These are phyloP conservation scores for Candida golubevii DNA, from an alignment of 805 yeast species.

Conservation along the genomic window DNA sequence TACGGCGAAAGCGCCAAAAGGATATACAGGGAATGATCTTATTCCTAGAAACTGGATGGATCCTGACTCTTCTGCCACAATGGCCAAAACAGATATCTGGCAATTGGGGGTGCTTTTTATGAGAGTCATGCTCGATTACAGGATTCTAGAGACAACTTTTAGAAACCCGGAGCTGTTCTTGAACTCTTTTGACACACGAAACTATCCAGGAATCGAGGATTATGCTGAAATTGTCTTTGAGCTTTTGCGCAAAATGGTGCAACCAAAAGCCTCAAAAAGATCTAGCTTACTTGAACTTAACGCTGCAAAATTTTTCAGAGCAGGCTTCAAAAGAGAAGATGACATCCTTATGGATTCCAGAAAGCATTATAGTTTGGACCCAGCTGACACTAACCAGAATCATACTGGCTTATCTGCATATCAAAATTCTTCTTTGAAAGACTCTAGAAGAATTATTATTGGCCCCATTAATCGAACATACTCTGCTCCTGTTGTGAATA, in stretches of 20 bases:
- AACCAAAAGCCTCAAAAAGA: slow-evolving; percentile 60
- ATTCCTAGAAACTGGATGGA: slow-evolving; percentile 60
- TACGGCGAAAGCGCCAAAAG: neutral
- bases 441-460: slow-evolving; percentile 10
- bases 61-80: slow-evolving; percentile 56
- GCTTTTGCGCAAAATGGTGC: slow-evolving; percentile 63
- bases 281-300: slow-evolving; percentile 81
- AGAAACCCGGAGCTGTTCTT: slow-evolving; percentile 42
- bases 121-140: slow-evolving; percentile 41
- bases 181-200: slow-evolving; percentile 20
- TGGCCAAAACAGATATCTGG: slow-evolving; percentile 91
- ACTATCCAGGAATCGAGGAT: slow-evolving; percentile 57
- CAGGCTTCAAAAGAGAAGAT: slow-evolving; percentile 37
- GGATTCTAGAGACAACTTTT: slow-evolving; percentile 59
- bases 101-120: slow-evolving; percentile 74
- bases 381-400: neutral
- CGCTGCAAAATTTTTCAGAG: slow-evolving; percentile 77
- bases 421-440: slow-evolving; percentile 10
- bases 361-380: neutral
- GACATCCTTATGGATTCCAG: neutral
- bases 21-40: slow-evolving; percentile 9
- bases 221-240: slow-evolving; percentile 63
- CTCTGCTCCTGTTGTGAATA: neutral
- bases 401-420: slow-evolving; percentile 14
- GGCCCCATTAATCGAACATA: neutral